Evolutionary conservation across 2,329 filamentous ascomycete genomes (phyloP).

Genomic region (Exophiala oligosperma): DNA sequence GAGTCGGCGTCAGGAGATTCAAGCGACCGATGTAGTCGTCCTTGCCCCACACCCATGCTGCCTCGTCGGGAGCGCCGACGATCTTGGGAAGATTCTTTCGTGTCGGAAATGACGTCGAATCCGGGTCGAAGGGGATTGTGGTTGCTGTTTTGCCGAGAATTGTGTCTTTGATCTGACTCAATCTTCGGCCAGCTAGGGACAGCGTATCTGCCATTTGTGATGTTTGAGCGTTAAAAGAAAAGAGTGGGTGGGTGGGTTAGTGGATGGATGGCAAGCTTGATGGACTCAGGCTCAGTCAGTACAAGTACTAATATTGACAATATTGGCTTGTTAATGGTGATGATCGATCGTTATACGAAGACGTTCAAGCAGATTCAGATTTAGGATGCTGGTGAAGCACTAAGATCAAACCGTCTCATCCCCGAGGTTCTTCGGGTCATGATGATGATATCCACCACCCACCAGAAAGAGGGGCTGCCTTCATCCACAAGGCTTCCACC

Average conservation of each 20-base stretch:
- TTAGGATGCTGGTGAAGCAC: no score
- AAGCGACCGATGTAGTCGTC: slow-evolving; percentile 50
- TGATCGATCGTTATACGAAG: no score
- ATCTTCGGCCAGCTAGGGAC: slow-evolving; percentile 30
- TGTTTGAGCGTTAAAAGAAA: neutral
- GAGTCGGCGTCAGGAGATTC: slow-evolving; percentile 57
- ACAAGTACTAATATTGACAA: neutral
- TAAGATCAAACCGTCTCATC: neutral
- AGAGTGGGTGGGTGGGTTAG: neutral
- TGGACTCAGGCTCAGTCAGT: neutral
- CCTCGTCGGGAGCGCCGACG: slow-evolving; percentile 53
- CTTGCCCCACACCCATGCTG: slow-evolving; percentile 63
- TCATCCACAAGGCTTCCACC: neutral
- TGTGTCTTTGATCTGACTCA: slow-evolving; percentile 48
- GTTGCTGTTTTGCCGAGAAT: slow-evolving; percentile 48
- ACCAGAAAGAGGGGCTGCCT: neutral
- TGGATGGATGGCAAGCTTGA: neutral
- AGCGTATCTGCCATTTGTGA: slow-evolving; percentile 18
- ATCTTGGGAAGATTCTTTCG: slow-evolving; percentile 55
- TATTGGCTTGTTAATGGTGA: no score
- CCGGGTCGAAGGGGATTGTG: slow-evolving; percentile 55
- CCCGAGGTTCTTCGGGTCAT: neutral
- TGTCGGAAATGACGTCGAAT: slow-evolving; percentile 53
- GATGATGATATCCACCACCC: neutral
- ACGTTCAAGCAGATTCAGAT: no score